Evolutionary conservation across 2,329 filamentous ascomycete genomes (phyloP), one percentile per base, ranked within the genome.

Genomic region (Pleomassaria siparia): DNA sequence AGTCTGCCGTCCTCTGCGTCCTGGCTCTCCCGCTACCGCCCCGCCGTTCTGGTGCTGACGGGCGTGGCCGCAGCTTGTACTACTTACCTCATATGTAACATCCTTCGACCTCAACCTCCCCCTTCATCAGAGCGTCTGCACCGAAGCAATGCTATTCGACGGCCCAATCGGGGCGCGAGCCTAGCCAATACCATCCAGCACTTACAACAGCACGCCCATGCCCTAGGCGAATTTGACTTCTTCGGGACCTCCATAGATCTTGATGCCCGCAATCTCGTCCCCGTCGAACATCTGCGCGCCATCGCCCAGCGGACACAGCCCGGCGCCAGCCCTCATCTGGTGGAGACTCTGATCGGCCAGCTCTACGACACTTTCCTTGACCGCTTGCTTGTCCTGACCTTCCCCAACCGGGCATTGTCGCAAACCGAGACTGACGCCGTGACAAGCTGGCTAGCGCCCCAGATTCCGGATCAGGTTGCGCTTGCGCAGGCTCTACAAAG

Each of bases 111-210:
- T 20, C 68, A 66, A 36, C 60, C 52, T 20, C 59, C 56, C 51
- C 55, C 46, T 46, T 60, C 58, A 49, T 60, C 44, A 21, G 50
- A 55, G 35, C 53, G 60, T 12, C 72, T 89, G 24, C 85, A 82
- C 56, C 76, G 86, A 52, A 85, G 85, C 63, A 88, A 88, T 67
- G 86, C 86, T 10, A 64, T 88, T 29, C 83, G 85, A 51, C 79
- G 81, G 39, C 64, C 72, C 25, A 75, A 75, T 20, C 64, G 69
- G 3, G 58, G 58, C 28, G 47, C 72, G 71, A 45, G 54, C 28
- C 43, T 50, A 33, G 44, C 56, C 21, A 56, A 53, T 28, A 44
- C 53, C 16, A 16, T 54, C 9, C 40, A 51, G 29, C 49, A 32
- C 20, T 37, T 57, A 13, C 58, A 62, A 33, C 53, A 57, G 35